phyloP scores from a whole-genome alignment of 2,329 filamentous ascomycete species.

The Bretziella fagacearum region DNA sequence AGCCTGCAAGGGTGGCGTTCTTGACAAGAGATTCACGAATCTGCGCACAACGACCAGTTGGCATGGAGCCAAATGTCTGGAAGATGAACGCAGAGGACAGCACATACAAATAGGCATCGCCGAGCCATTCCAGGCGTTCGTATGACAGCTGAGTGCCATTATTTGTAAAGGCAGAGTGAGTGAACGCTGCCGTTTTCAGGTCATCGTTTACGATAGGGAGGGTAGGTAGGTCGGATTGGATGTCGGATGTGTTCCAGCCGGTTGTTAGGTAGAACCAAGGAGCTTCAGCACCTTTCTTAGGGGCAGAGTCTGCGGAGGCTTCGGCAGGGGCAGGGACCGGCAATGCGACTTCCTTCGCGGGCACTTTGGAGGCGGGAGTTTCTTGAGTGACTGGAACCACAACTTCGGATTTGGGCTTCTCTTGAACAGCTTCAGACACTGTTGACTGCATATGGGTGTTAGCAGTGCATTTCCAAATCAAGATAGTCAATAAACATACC shows the following conservation, averaged over 20 bases:
- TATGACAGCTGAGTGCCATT: conserved; percentile 36
- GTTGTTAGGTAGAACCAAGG: conserved; percentile 21
- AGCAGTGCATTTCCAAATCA: background rate
- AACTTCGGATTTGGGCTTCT: background rate
- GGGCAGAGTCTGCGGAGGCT: background rate
- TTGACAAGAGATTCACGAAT: conserved; percentile 64
- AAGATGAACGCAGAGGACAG: conserved; percentile 62
- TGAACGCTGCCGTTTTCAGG: conserved; percentile 48
- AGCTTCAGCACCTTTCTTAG: conserved; percentile 11
- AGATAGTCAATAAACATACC: conserved; percentile 1
- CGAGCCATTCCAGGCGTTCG: conserved; percentile 74
- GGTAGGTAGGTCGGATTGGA: conserved; percentile 33
- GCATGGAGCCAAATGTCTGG: conserved; percentile 47
- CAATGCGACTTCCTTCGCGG: background rate
- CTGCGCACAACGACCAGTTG: conserved; percentile 54
- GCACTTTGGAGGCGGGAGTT: background rate
- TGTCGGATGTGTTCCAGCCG: conserved; percentile 34
- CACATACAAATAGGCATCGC: conserved; percentile 70
- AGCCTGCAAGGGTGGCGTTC: conserved; percentile 59
- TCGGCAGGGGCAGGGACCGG: background rate
- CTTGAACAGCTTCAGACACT: background rate
- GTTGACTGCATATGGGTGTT: conserved; percentile 3
- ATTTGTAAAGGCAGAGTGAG: conserved; percentile 36
- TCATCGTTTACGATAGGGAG: conserved; percentile 45
- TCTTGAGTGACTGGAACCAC: background rate